These are phyloP conservation scores for Cenchrus fungigraminus DNA, from an alignment of 176 grass and related monocot species.

Conservation along the genomic window DNA sequence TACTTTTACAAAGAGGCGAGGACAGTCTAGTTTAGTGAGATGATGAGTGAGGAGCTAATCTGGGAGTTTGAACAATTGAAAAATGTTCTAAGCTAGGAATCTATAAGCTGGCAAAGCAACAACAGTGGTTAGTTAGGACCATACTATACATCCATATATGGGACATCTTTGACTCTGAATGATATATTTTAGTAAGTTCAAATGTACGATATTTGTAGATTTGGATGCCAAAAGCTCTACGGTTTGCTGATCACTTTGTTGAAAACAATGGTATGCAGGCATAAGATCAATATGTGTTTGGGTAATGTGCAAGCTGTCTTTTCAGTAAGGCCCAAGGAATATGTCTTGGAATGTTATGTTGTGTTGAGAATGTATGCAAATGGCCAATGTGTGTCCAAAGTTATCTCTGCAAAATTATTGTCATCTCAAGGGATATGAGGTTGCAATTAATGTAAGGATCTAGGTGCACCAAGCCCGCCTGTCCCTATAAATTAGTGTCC, in stretches of 20 bases:
- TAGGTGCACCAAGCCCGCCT: too few species aligned
- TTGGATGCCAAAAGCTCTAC: background rate
- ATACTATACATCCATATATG: background rate
- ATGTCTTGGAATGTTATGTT: slow-evolving; percentile 26
- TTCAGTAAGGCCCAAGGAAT: slow-evolving; percentile 36
- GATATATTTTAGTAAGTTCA: background rate
- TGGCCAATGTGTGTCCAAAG: background rate
- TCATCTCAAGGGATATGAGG: background rate
- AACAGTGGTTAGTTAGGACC: background rate
- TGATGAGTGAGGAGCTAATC: background rate
- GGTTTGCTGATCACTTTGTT: background rate
- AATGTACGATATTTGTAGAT: background rate
- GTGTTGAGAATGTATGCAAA: slow-evolving; percentile 31
- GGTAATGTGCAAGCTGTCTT: slow-evolving; percentile 33
- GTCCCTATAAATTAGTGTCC: too few species aligned
- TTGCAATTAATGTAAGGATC: background rate
- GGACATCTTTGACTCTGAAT: background rate
- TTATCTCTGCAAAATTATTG: background rate
- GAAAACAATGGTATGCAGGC: slow-evolving; percentile 13
- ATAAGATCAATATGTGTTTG: background rate
- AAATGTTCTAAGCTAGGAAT: slow-evolving; percentile 28
- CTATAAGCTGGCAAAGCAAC: background rate
- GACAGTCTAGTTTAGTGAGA: background rate
- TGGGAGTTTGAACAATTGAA: background rate
- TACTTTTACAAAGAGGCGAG: slow-evolving; percentile 13